A percentile compares a stretch with the other conserved stretches of the same genome.
Conservation (phyloP, 176 grass and related monocot species). For the Bolboschoenus planiculmis region DNA sequence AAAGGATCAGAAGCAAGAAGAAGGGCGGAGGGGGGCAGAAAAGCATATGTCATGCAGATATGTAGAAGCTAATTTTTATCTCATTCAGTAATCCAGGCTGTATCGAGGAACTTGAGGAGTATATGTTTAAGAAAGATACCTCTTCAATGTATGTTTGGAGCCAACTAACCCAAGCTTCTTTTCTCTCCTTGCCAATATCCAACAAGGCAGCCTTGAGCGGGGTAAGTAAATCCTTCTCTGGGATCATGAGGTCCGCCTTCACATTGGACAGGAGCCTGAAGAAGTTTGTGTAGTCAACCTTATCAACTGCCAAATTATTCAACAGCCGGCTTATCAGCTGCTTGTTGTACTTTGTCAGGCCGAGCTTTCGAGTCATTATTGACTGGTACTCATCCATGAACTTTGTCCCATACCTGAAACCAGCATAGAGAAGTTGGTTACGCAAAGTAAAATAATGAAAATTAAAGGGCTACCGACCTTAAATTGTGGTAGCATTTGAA, state of each 20-base stretch:
- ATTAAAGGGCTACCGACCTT: neutral
- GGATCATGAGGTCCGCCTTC: conserved; percentile 49
- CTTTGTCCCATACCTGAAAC: conserved; percentile 76
- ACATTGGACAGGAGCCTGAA: conserved; percentile 89
- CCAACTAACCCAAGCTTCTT: conserved; percentile 94
- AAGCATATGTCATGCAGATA: neutral
- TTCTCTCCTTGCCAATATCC: conserved; percentile 95
- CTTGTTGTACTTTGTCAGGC: conserved; percentile 82
- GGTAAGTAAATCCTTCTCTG: conserved; percentile 58
- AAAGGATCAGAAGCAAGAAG: neutral
- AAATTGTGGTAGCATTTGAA: neutral
- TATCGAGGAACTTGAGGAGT: neutral
- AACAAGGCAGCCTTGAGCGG: conserved; percentile 89
- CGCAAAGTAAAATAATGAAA: neutral
- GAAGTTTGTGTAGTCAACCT: conserved; percentile 98
- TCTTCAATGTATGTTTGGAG: conserved; percentile 86
- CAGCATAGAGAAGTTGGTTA: neutral
- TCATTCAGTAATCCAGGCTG: neutral
- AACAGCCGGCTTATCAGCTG: conserved; percentile 81
- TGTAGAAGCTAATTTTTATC: neutral
- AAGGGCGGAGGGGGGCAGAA: neutral
- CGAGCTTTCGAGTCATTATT: conserved; percentile 90
- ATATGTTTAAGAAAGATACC: conserved; percentile 30
- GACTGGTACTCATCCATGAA: conserved; percentile 99
- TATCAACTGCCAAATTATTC: conserved; percentile 79